Evolutionary conservation across 2,329 filamentous ascomycete genomes (phyloP).

Genomic region (Blumeria graminis): DNA sequence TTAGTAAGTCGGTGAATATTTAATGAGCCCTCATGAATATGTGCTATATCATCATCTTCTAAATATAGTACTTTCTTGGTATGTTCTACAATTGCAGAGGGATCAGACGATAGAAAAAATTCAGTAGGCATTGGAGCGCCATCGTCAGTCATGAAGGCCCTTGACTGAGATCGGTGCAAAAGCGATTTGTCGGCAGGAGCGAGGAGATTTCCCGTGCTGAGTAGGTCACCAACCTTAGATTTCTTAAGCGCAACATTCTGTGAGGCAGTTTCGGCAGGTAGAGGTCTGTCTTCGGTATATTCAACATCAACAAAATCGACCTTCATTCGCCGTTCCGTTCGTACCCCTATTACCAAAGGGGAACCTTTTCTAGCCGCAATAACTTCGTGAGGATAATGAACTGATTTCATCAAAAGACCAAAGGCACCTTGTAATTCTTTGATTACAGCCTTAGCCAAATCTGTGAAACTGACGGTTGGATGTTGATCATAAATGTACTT

Average conservation of each 20-base stretch:
- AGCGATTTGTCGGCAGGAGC: constrained; percentile 93
- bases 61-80: constrained; percentile 99
- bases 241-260: constrained; percentile 97
- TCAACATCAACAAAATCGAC: constrained; percentile 99
- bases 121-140: constrained; percentile 94
- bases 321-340: constrained; percentile 98
- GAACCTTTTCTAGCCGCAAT: constrained; percentile 97
- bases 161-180: constrained; percentile 92
- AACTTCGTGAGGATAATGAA: constrained; percentile 94
- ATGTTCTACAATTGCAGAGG: constrained; percentile 95
- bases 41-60: constrained; percentile 97
- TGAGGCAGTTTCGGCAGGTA: constrained; percentile 80
- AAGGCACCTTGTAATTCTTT: constrained; percentile 96
- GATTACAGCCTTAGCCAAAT: constrained; percentile 91
- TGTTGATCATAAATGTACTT: constrained; percentile 96
- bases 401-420: constrained; percentile 89
- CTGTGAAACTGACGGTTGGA: constrained; percentile 83
- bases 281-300: constrained; percentile 59
- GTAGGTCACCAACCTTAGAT: constrained; percentile 38
- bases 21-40: constrained; percentile 95
- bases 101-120: constrained; percentile 98
- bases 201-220: constrained; percentile 44
- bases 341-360: constrained; percentile 87
- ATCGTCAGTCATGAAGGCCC: constrained; percentile 96
- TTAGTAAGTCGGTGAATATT: constrained; percentile 98